Evolutionary conservation across 1,284 basidiomycete genomes (phyloP).

Genomic region (Ustilago bromivora): DNA sequence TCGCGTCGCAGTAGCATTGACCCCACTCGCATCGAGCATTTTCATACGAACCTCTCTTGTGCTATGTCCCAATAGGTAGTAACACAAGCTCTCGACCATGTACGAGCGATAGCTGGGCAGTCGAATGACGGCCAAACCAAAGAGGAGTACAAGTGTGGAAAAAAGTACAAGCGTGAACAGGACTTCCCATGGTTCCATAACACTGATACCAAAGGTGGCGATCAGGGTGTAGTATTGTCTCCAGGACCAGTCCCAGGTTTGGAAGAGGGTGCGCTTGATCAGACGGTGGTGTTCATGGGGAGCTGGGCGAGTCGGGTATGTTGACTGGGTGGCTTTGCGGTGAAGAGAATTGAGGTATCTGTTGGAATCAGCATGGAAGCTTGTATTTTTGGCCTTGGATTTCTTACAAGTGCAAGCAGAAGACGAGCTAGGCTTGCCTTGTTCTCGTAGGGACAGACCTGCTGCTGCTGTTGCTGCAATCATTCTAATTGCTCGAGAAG

Average conservation of each 20-base stretch:
- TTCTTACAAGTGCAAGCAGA: background rate
- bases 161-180: conserved; percentile 14
- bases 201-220: conserved; percentile 12
- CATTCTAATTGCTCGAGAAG: background rate
- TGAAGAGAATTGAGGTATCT: background rate
- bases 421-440: background rate
- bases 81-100: background rate
- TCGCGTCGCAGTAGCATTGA: background rate
- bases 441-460: background rate
- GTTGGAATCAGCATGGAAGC: background rate
- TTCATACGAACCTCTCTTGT: too few relatives aligned
- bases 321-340: background rate
- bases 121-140: background rate
- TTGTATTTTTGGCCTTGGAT: background rate
- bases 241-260: conserved; percentile 10
- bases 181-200: conserved; percentile 34
- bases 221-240: conserved; percentile 1
- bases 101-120: background rate
- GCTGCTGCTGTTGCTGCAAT: conserved; percentile 6
- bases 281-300: background rate
- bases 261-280: background rate
- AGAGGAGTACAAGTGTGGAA: background rate
- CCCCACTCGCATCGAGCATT: too few relatives aligned
- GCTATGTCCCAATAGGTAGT: background rate
- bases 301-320: background rate